Percentiles rank a stretch among this genome's conserved stretches.
These are phyloP conservation scores for Cladosporium halotolerans DNA, from an alignment of 2,329 filamentous ascomycete species.

Conservation along the genomic window DNA sequence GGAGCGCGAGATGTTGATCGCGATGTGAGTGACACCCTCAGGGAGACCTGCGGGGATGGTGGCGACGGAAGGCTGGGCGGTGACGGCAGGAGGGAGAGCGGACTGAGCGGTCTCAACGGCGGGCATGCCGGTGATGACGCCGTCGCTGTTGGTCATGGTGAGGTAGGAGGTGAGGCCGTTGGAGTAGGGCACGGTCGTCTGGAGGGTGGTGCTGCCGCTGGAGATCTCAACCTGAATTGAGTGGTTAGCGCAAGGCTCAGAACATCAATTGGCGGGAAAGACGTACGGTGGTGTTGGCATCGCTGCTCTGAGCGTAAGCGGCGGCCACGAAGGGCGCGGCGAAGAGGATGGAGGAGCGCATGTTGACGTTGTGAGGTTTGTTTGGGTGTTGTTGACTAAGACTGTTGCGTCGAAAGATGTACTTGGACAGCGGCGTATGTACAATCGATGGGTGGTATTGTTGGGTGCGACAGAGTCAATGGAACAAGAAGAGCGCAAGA, in stretches of 20 bases:
- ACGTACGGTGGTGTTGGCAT: constrained; percentile 14
- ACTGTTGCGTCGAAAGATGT: not conserved
- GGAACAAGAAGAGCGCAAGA: not conserved
- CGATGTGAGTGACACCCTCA: constrained; percentile 27
- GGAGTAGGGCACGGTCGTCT: constrained; percentile 28
- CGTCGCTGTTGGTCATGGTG: constrained; percentile 43
- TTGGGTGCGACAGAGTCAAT: not conserved
- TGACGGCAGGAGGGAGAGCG: constrained; percentile 30
- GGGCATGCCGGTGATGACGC: constrained; percentile 46
- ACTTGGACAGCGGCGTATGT: not conserved
- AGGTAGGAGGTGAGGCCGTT: constrained; percentile 42
- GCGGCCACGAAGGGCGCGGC: constrained; percentile 38
- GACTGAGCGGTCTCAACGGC: constrained; percentile 37
- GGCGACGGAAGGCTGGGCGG: constrained; percentile 33
- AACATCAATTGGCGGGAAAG: not conserved
- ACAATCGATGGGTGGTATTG: constrained; percentile 4
- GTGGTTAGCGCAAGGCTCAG: too few relatives aligned
- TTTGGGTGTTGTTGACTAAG: constrained; percentile 1
- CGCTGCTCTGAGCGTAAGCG: constrained; percentile 34
- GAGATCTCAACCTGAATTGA: constrained; percentile 13
- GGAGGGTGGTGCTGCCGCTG: constrained; percentile 14
- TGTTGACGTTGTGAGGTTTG: constrained; percentile 28
- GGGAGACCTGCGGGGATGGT: constrained; percentile 40
- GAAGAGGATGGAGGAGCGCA: constrained; percentile 43
- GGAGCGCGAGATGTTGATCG: constrained; percentile 25